phyloP scores from a whole-genome alignment of 179 eudicot genomes.

The Silene coronaria region DNA sequence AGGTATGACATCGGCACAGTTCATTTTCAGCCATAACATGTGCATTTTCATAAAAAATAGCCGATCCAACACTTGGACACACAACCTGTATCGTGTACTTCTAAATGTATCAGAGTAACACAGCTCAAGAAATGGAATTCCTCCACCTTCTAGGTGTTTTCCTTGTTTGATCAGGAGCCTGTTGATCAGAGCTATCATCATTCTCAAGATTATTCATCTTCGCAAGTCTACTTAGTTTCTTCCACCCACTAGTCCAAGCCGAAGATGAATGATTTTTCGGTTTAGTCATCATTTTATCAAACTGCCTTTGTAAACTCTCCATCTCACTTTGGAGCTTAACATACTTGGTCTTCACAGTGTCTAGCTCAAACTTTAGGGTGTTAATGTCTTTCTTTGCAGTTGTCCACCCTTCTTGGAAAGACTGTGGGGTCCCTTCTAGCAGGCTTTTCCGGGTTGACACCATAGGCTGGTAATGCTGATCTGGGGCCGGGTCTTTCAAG shows the following conservation, averaged over 20 bases:
- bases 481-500: constrained; percentile 41
- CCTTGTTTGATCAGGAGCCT: constrained; percentile 29
- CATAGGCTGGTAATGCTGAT: constrained; percentile 51
- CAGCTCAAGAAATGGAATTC: constrained; percentile 61
- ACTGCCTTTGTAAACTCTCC: constrained; percentile 60
- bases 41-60: too few relatives aligned
- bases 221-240: constrained; percentile 58
- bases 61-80: too few relatives aligned
- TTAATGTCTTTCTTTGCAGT: constrained; percentile 74
- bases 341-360: constrained; percentile 65
- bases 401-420: constrained; percentile 88
- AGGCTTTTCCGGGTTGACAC: constrained; percentile 53
- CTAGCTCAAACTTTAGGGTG: constrained; percentile 71
- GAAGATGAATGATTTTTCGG: constrained; percentile 44
- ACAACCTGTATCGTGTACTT: background rate
- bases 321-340: constrained; percentile 59
- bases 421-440: constrained; percentile 73
- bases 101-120: background rate
- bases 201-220: constrained; percentile 48
- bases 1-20: too few relatives aligned
- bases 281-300: constrained; percentile 52
- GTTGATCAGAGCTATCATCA: constrained; percentile 37
- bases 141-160: constrained; percentile 77
- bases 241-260: constrained; percentile 72
- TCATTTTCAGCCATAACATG: too few relatives aligned